Evolutionary conservation across 108 stramenopile genomes (phyloP).

Genomic region (Fragilaria radians): DNA sequence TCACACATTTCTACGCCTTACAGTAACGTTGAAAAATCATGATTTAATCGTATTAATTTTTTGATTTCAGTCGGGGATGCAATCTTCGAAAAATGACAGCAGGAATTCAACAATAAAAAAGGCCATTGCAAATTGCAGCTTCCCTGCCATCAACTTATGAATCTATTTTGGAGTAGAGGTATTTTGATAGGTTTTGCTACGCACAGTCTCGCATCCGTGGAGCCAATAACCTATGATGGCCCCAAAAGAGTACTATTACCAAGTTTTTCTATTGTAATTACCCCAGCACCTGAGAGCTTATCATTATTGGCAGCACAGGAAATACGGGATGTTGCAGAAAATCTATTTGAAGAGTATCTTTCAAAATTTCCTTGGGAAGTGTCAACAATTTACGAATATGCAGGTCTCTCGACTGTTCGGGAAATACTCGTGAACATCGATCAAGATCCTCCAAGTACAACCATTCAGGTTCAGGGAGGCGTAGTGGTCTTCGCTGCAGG

Average conservation of each 20-base stretch:
- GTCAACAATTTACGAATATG: neutral
- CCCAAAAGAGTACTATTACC: neutral
- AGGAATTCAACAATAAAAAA: too few relatives aligned
- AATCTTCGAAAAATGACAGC: too few relatives aligned
- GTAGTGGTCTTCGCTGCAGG: neutral
- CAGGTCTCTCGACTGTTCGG: neutral
- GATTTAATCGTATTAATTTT: too few relatives aligned
- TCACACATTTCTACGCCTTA: too few relatives aligned
- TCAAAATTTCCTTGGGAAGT: neutral
- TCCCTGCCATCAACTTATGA: too few relatives aligned
- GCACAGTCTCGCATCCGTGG: too few relatives aligned
- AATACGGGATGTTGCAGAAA: slow-evolving; percentile 1
- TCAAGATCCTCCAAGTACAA: neutral
- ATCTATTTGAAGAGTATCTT: neutral
- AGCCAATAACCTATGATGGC: too few relatives aligned
- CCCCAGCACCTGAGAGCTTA: neutral
- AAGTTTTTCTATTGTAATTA: neutral
- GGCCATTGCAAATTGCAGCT: too few relatives aligned
- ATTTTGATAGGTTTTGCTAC: too few relatives aligned
- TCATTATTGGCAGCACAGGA: neutral
- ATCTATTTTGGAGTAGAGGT: too few relatives aligned
- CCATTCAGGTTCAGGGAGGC: neutral
- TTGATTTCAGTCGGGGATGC: too few relatives aligned
- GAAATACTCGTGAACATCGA: neutral
- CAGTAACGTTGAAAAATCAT: too few relatives aligned